These are phyloP conservation scores for Halenospora varia DNA, from an alignment of 495 filamentous ascomycete species.

Conservation along the genomic window DNA sequence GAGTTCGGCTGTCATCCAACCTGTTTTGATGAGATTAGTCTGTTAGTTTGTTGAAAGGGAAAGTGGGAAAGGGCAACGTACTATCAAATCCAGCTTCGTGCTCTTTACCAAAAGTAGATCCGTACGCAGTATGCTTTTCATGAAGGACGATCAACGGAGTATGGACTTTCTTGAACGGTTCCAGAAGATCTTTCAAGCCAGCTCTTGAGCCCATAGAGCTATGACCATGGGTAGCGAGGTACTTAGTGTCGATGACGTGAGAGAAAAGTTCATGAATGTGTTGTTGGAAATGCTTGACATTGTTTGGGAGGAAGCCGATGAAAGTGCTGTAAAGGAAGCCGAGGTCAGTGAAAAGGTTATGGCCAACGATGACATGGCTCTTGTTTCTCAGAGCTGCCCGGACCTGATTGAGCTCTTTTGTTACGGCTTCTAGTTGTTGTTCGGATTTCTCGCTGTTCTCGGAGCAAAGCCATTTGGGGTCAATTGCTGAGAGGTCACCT, in stretches of 20 bases:
- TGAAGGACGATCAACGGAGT: slow-evolving; percentile 40
- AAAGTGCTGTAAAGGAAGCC: slow-evolving; percentile 69
- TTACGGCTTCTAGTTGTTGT: slow-evolving; percentile 24
- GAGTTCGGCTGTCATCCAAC: slow-evolving; percentile 59
- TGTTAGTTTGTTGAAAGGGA: too few relatives aligned
- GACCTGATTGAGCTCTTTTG: slow-evolving; percentile 29
- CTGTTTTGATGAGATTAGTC: slow-evolving; percentile 16
- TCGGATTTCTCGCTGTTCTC: slow-evolving; percentile 11
- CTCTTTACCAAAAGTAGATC: slow-evolving; percentile 17
- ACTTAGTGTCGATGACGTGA: slow-evolving; percentile 72
- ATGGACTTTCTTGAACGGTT: slow-evolving; percentile 10
- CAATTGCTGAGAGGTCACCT: slow-evolving; percentile 49
- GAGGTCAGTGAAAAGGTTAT: slow-evolving; percentile 75
- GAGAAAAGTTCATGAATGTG: slow-evolving; percentile 66
- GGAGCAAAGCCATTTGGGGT: slow-evolving; percentile 36
- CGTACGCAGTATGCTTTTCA: slow-evolving; percentile 23
- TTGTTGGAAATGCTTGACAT: slow-evolving; percentile 54
- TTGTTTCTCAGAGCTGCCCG: slow-evolving; percentile 38
- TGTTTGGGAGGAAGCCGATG: slow-evolving; percentile 59
- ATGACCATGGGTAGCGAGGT: slow-evolving; percentile 46
- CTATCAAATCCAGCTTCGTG: slow-evolving; percentile 78
- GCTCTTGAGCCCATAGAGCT: slow-evolving; percentile 15
- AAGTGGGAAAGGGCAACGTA: slow-evolving; percentile 12
- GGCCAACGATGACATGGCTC: slow-evolving; percentile 59
- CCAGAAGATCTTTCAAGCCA: slow-evolving; percentile 11